Percentiles rank a stretch among this genome's conserved stretches.
Conservation (phyloP, 176 grass and related monocot species). For the Aechmea fasciata region DNA sequence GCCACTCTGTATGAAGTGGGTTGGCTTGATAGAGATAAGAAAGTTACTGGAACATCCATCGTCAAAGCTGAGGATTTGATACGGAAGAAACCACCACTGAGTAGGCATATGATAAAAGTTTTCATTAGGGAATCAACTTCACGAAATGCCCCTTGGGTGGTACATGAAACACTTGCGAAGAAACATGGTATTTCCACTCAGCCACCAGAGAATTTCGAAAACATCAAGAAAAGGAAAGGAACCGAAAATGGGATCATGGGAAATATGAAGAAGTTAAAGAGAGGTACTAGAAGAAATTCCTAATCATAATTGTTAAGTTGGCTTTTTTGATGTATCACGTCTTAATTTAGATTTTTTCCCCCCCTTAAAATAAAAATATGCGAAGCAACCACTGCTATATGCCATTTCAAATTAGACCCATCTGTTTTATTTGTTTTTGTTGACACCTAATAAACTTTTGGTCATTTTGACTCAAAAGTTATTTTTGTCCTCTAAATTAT, state of each 20-base stretch:
- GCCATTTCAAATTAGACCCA: no score
- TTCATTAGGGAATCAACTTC: slow-evolving; percentile 69
- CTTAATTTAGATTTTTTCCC: no score
- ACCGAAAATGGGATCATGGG: slow-evolving; percentile 32
- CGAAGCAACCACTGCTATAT: no score
- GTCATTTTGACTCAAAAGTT: neutral
- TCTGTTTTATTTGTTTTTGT: no score
- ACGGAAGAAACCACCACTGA: slow-evolving; percentile 44
- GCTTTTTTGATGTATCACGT: no score
- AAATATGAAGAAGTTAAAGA: slow-evolving; percentile 30
- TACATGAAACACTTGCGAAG: slow-evolving; percentile 62
- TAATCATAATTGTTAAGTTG: neutral
- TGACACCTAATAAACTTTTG: neutral
- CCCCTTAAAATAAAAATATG: no score
- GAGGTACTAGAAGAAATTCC: slow-evolving; percentile 24
- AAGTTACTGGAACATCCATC: slow-evolving; percentile 39
- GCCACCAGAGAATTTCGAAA: slow-evolving; percentile 41
- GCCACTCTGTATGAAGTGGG: slow-evolving; percentile 48
- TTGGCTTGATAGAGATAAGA: slow-evolving; percentile 64
- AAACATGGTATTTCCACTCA: slow-evolving; percentile 54
- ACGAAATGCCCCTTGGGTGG: slow-evolving; percentile 57
- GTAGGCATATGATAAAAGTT: slow-evolving; percentile 45
- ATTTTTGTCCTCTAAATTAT: neutral
- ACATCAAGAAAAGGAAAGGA: slow-evolving; percentile 32
- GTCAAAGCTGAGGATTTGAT: slow-evolving; percentile 56